Evolutionary conservation across 2,329 filamentous ascomycete genomes (phyloP), one percentile per base, ranked within the genome.

Genomic region (Plectosphaerella sp.): DNA sequence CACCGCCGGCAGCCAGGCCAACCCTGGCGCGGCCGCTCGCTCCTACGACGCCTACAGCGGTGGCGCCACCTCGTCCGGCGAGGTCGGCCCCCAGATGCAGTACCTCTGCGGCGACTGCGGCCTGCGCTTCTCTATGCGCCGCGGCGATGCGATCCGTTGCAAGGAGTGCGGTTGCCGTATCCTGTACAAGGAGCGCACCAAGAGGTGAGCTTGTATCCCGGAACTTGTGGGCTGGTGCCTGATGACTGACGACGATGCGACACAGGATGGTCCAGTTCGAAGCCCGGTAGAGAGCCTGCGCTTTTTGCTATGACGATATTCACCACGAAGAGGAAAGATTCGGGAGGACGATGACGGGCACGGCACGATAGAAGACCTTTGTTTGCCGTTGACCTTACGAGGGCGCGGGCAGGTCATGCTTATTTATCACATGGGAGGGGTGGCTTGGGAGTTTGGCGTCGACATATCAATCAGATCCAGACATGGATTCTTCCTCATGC

Each of bases 181-280:
- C 56, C 74, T 99, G 60, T 97, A 97, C 75, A 99, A 99, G 83
- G 90, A 97, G 82, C 77, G 94, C 67, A 99, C 94, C 45, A 97
- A 96, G 80, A 84, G 94, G 94, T 97, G 69, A 72, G 87, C 74
- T 54, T 49, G 24, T 24, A 15, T 14, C 6, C 12, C 11, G 22
- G 11, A 11, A 24, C 6, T 25, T 12, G 8, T 22, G 48, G 48
- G 33, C n/a, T 33, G 24, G 28, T 18, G 35, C 18, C 20, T 36
- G 15, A n/a, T 47, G 54, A 54, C 61, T 66, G 51, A 67, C 52
- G 20, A 46, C 11, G 28, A 20, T 51, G 16, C 53, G 14, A 42
- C 47, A 51, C 61, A 96, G 93, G 66, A 97, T 97, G 92, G 92
- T 97, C 49, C 94, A 99, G 74, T 97, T 99, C 65, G 92, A 99